Base-by-base conservation (phyloP, 2,329 filamentous ascomycete species). In the Hypomyces perniciosus region DNA sequence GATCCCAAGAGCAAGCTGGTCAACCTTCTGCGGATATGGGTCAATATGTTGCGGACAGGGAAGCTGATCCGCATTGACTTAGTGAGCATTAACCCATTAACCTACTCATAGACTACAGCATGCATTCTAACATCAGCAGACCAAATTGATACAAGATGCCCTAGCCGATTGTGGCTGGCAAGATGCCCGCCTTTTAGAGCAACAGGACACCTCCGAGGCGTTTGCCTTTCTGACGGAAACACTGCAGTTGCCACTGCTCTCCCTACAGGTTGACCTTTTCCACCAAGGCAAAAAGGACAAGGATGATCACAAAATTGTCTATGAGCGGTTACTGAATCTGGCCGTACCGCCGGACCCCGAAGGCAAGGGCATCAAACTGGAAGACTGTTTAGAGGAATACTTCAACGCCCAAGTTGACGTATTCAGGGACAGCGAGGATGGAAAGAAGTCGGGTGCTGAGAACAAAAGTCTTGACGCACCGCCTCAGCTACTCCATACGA, bases 391-490 rank as follows among this genome's bases (percentile, higher is more conserved):
- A 13, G 91, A 96, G 65, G 84, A 86, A 48, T 97, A 96, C 63
- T 97, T 97, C 76, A 96, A 97, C 68, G 91, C 91, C 51, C 80
- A 84, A 50, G 90, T 99, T 48, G 90, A 96, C 61, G 90, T 99
- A 3, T 84, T 86, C 57, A 80, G 92, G 47, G 86, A 92, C 51
- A 79, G 76, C 48, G 68, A 75, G 31, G 78, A 80, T 48, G 77
- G 83, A 56, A 78, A 79, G 59, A 67, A 72, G 52, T 62, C 65
- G 12, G 51, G 48, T 8, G 46, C 59, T 1, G 65, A 68, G 8
- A 67, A 70, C 8, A 55, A 47, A 43, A 54, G 40, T 28, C 44
- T 54, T 5, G 59, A 59, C 12, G 59, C 60, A 9, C 56, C 54
- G 5, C 61, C 63, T 8, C 58, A 53, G 10, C 52, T 66, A 26